phyloP scores from a whole-genome alignment of 208 protist species.

The Histomonas meleagridis region DNA sequence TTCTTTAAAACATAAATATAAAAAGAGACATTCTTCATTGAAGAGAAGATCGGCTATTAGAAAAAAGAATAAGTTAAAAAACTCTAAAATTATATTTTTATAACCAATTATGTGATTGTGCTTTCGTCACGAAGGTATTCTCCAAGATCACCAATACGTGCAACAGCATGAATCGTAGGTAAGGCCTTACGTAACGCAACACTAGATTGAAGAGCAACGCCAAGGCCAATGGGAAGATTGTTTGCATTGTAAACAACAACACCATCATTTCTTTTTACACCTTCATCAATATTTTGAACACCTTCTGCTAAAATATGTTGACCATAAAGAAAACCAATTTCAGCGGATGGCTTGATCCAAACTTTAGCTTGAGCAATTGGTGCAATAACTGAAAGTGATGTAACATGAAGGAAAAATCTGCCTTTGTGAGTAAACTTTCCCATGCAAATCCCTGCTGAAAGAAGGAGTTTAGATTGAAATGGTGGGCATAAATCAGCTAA shows the following conservation, averaged over 20 bases:
- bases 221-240: slow-evolving; percentile 8
- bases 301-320: background rate
- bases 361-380: slow-evolving; percentile 1
- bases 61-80: too few species aligned
- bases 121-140: slow-evolving; percentile 9
- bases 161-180: slow-evolving; percentile 14
- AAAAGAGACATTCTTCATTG: too few species aligned
- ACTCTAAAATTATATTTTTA: too few species aligned
- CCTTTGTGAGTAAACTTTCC: slow-evolving; percentile 30
- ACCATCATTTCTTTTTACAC: background rate
- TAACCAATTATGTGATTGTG: background rate
- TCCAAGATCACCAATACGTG: background rate
- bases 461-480: background rate
- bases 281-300: slow-evolving; percentile 2
- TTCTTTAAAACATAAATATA: too few species aligned
- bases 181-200: background rate
- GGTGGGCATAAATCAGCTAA: background rate
- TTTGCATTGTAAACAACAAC: slow-evolving; percentile 1
- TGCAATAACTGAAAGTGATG: background rate
- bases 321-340: slow-evolving; percentile 20
- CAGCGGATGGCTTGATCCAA: background rate
- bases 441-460: background rate
- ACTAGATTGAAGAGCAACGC: background rate
- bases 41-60: too few species aligned
- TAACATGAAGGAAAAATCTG: slow-evolving; percentile 22